Evolutionary conservation across 2,329 filamentous ascomycete genomes (phyloP).

Genomic region (Cladosporium phlei): DNA sequence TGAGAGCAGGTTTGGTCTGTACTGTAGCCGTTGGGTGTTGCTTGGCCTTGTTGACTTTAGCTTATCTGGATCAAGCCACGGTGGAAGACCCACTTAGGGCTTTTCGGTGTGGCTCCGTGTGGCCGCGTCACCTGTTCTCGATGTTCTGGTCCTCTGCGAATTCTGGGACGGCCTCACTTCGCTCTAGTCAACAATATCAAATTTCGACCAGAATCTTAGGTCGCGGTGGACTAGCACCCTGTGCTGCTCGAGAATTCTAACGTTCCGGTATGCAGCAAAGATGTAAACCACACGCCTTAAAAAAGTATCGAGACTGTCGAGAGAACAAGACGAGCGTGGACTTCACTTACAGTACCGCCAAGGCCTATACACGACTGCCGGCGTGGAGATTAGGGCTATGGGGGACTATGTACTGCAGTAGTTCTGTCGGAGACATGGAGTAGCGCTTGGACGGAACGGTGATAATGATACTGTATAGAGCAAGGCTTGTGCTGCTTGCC

Average conservation of each 20-base stretch:
- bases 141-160: not conserved
- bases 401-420: too few species aligned
- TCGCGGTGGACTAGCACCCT: not conserved
- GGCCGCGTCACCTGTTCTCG: slow-evolving; percentile 3
- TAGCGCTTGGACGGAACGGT: not conserved
- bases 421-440: not conserved
- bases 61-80: slow-evolving; percentile 1
- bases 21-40: too few species aligned
- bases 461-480: not conserved
- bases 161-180: not conserved
- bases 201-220: not conserved
- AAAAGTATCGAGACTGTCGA: not conserved
- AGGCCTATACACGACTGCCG: not conserved
- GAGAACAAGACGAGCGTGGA: too few species aligned
- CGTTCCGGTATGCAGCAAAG: not conserved
- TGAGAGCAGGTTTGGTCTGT: too few species aligned
- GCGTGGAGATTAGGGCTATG: slow-evolving; percentile 4
- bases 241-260: not conserved
- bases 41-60: too few species aligned
- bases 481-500: not conserved
- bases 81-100: slow-evolving; percentile 4
- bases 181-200: not conserved
- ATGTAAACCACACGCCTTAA: not conserved
- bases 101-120: not conserved
- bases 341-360: too few species aligned